Evolutionary conservation across 75 land plant genomes (phyloP).

Genomic region (Pinus taeda): DNA sequence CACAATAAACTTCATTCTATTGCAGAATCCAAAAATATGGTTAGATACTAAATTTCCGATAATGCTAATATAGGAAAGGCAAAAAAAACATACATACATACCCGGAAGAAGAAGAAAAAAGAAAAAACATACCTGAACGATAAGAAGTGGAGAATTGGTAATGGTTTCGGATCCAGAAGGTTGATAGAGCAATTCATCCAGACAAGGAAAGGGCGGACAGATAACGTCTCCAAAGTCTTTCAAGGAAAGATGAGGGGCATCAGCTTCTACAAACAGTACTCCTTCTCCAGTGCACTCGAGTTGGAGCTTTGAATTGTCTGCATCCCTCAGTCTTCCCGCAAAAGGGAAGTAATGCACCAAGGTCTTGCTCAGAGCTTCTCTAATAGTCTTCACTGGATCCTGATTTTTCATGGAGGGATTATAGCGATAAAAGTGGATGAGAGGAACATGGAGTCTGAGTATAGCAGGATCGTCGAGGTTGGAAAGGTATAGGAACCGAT

Average conservation of each 20-base stretch:
- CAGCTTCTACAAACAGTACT: slow-evolving; percentile 49
- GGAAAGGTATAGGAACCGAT: slow-evolving; percentile 20
- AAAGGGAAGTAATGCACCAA: slow-evolving; percentile 60
- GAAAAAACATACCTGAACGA: slow-evolving; percentile 31
- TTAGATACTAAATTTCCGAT: too few relatives aligned
- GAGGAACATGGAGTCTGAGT: slow-evolving; percentile 30
- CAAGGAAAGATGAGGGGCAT: slow-evolving; percentile 19
- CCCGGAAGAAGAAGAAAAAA: too few relatives aligned
- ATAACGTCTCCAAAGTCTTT: slow-evolving; percentile 24
- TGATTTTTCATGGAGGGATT: slow-evolving; percentile 4
- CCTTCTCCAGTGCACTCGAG: slow-evolving; percentile 66
- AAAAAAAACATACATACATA: too few relatives aligned
- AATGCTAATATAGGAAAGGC: too few relatives aligned
- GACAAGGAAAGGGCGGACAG: slow-evolving; percentile 29
- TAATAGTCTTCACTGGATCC: slow-evolving; percentile 37
- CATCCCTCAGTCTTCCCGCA: slow-evolving; percentile 50
- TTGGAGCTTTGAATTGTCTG: slow-evolving; percentile 23
- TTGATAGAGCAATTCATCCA: slow-evolving; percentile 27
- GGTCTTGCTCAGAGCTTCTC: slow-evolving; percentile 33
- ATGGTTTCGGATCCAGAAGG: slow-evolving; percentile 21
- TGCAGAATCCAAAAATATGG: too few relatives aligned
- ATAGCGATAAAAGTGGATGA: slow-evolving; percentile 24
- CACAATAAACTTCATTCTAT: too few relatives aligned
- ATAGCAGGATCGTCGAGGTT: slow-evolving; percentile 43
- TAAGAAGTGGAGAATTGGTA: slow-evolving; percentile 23